Evolutionary conservation across 2,329 filamentous ascomycete species (phyloP).

Genomic region (Talaromyces sp.): DNA sequence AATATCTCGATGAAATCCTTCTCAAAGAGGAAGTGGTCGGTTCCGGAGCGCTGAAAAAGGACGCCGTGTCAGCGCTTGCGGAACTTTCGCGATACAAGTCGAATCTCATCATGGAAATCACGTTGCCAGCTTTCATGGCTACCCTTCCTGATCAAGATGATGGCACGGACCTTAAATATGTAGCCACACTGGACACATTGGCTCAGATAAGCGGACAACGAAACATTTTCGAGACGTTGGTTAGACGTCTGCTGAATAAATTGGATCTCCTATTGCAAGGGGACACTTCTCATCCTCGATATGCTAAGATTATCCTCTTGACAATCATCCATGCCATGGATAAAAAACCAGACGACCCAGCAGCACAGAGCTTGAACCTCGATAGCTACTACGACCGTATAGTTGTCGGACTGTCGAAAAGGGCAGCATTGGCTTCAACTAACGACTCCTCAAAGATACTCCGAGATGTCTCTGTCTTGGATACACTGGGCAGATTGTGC

Average conservation of each 20-base stretch:
- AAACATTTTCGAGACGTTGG: slow-evolving; percentile 59
- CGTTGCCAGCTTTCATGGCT: slow-evolving; percentile 62
- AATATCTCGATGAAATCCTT: slow-evolving; percentile 57
- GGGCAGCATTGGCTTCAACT: slow-evolving; percentile 33
- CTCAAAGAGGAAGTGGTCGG: slow-evolving; percentile 54
- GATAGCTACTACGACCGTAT: slow-evolving; percentile 49
- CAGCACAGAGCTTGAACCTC: slow-evolving; percentile 35
- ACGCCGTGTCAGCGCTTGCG: slow-evolving; percentile 54
- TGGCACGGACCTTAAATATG: slow-evolving; percentile 44
- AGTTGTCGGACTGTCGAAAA: slow-evolving; percentile 41
- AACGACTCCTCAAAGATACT: slow-evolving; percentile 35
- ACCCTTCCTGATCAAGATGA: slow-evolving; percentile 55
- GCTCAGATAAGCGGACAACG: slow-evolving; percentile 60
- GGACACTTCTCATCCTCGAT: slow-evolving; percentile 43
- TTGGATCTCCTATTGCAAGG: slow-evolving; percentile 52
- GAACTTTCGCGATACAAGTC: slow-evolving; percentile 60
- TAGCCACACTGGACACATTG: slow-evolving; percentile 57
- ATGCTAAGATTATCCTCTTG: slow-evolving; percentile 56
- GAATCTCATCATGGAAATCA: slow-evolving; percentile 57
- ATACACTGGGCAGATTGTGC: slow-evolving; percentile 57
- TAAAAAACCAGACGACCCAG: slow-evolving; percentile 40
- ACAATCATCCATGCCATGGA: slow-evolving; percentile 59
- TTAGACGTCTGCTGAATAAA: slow-evolving; percentile 60
- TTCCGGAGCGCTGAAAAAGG: slow-evolving; percentile 53
- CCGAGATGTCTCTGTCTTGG: slow-evolving; percentile 50